Evolutionary conservation across 2,329 filamentous ascomycete genomes (phyloP), one percentile per base, ranked within the genome.

Genomic region (Talaromyces sp.): DNA sequence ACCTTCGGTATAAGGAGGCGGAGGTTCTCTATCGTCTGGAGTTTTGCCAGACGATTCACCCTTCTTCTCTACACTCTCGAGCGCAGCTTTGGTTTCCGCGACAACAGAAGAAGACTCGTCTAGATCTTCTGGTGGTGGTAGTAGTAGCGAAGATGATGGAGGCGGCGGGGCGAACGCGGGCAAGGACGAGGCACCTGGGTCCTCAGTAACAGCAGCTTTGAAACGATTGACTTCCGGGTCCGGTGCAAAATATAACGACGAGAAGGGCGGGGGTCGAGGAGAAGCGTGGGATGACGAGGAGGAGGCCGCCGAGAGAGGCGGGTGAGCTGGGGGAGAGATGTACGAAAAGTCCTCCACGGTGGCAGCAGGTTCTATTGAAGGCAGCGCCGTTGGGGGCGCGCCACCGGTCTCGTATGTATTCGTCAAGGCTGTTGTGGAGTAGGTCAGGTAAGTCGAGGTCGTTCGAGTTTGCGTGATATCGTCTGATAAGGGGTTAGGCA

Each of bases 1-100:
- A 73, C 94, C 93, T 75, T 98, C 94, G 71, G 91, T 93, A 79
- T 99, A 99, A 65, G 95, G 94, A 66, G 95, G 95, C 67, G 95
- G 95, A 66, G 94, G 94, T 82, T 98, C 95, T 80, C 88, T 86
- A 81, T 98, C 94, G 83, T 89, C 87, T 66, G 85, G 75, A 66
- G 82, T 87, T 77, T 95, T 95, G 72, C 87, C 88, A 66, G 88
- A 88, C 43, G 88, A 86, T 72, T 90, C 86, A 73, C 87, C 86
- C 80, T 97, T 96, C 70, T 86, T 90, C 78, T 96, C 93, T 53
- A 54, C 60, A 71, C 82, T 84, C n/a, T 91, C 90, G 74, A 96
- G 88, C 61, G 89, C 91, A 72, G 90, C 88, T 80, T 97, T 96
- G 74, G 92, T 94, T 76, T 96, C 92, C 70, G 88, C 87, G 72